phyloP scores from a whole-genome alignment of 1,284 basidiomycete species.

The Salmacisia buchloeana region DNA sequence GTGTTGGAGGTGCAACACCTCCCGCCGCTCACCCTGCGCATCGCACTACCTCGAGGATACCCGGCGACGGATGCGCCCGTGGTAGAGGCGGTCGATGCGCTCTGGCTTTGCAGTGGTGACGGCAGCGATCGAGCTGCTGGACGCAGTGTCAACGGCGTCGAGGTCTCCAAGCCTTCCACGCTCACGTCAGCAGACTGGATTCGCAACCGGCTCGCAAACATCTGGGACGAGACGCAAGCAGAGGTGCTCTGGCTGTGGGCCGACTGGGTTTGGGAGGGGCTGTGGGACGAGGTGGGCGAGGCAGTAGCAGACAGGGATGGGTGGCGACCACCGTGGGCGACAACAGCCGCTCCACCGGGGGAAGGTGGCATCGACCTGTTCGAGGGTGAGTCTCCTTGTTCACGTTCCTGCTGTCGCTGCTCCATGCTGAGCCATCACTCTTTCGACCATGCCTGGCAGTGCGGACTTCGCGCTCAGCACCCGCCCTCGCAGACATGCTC shows the following conservation, averaged over 20 bases:
- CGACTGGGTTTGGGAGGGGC: conserved; percentile 18
- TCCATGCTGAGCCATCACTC: too few species aligned
- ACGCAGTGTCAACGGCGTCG: too few species aligned
- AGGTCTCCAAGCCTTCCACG: too few species aligned
- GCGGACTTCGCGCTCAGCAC: too few species aligned
- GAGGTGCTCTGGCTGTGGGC: conserved; percentile 29
- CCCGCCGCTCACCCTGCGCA: conserved; percentile 18
- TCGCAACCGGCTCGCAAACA: conserved; percentile 15
- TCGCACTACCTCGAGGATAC: conserved; percentile 23
- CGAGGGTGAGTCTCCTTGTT: too few species aligned
- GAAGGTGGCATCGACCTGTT: too few species aligned
- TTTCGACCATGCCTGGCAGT: too few species aligned
- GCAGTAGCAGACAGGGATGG: too few species aligned
- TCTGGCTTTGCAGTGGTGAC: conserved; percentile 21
- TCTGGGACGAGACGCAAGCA: conserved; percentile 18
- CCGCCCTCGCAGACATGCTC: not conserved
- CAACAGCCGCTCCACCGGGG: too few species aligned
- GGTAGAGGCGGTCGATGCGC: conserved; percentile 17
- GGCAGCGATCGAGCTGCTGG: too few species aligned
- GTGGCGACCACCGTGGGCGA: too few species aligned
- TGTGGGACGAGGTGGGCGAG: conserved; percentile 16
- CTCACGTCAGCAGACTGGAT: conserved; percentile 13
- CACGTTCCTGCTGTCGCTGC: too few species aligned
- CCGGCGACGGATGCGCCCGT: conserved; percentile 16
- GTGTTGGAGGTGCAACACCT: conserved; percentile 17